Percentiles rank a stretch among this genome's conserved stretches.
Evolutionary conservation across 768 basidiomycete species (phyloP).

Genomic region (Podaxis sp.): DNA sequence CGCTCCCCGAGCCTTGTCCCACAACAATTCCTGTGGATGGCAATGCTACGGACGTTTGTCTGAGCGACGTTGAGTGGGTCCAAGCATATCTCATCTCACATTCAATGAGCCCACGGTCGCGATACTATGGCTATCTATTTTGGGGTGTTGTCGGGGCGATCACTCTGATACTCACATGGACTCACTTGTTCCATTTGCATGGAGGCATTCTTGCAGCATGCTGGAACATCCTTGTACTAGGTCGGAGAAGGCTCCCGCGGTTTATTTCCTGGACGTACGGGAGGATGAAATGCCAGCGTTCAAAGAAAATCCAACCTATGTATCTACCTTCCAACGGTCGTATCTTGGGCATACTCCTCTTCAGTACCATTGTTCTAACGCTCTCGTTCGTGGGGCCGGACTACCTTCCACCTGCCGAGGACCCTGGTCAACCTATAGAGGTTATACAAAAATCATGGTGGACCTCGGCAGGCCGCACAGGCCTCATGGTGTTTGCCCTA

Average conservation of each 20-base stretch:
- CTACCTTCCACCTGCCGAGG: constrained; percentile 58
- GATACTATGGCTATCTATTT: constrained; percentile 14
- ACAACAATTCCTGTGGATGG: neutral
- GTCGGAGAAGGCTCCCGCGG: constrained; percentile 58
- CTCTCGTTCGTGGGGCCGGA: constrained; percentile 50
- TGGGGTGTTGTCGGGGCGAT: constrained; percentile 1
- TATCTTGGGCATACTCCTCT: constrained; percentile 46
- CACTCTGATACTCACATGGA: neutral
- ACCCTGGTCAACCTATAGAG: constrained; percentile 37
- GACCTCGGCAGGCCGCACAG: constrained; percentile 59
- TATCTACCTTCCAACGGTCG: constrained; percentile 66
- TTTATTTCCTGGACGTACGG: constrained; percentile 33
- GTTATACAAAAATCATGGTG: constrained; percentile 67
- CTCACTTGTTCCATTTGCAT: neutral
- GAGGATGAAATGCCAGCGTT: constrained; percentile 28
- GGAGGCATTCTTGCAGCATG: neutral
- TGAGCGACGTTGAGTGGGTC: neutral
- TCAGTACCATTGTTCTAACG: constrained; percentile 46
- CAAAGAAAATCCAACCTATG: constrained; percentile 31
- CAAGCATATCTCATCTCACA: neutral
- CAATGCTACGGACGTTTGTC: neutral
- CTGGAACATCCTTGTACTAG: constrained; percentile 45
- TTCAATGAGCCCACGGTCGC: constrained; percentile 7
- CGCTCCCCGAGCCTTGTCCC: neutral
- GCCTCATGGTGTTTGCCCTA: constrained; percentile 70